phyloP scores from a whole-genome alignment of 2,329 filamentous ascomycete genomes.

The Aspergillus fructus region DNA sequence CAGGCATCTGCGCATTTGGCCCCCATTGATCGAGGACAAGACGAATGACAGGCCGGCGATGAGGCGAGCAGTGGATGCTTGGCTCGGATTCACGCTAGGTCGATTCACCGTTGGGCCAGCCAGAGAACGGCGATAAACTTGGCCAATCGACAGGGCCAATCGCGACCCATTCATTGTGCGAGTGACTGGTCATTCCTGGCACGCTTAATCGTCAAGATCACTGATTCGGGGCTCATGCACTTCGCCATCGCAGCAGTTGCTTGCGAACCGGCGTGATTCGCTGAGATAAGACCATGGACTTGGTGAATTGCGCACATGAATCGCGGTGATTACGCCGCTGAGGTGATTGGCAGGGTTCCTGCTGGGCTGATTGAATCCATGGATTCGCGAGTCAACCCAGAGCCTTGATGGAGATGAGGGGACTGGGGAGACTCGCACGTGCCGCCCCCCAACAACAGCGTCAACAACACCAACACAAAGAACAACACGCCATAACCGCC shows the following conservation, averaged over 20 bases:
- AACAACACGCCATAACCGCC: neutral
- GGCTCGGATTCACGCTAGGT: neutral
- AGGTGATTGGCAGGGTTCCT: neutral
- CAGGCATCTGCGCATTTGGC: neutral
- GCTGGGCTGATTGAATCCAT: neutral
- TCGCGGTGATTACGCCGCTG: neutral
- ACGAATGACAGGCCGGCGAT: constrained; percentile 2
- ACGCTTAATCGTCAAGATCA: neutral
- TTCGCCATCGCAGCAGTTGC: neutral
- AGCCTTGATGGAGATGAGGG: too few species aligned
- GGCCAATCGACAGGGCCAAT: neutral
- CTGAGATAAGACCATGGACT: neutral
- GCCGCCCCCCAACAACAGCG: too few species aligned
- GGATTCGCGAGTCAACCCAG: neutral
- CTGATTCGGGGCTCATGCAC: neutral
- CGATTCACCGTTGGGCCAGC: constrained; percentile 14
- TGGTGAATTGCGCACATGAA: neutral
- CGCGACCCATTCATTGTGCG: neutral
- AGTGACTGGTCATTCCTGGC: neutral
- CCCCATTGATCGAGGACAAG: neutral
- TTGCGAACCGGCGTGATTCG: neutral
- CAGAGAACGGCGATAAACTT: constrained; percentile 15
- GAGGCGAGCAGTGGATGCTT: constrained; percentile 1
- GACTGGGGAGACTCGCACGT: too few species aligned
- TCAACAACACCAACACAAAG: too few species aligned